Evolutionary conservation across 2,329 filamentous ascomycete species (phyloP), one percentile per base, ranked within the genome.

Genomic region (Amauroascus verrucosus): DNA sequence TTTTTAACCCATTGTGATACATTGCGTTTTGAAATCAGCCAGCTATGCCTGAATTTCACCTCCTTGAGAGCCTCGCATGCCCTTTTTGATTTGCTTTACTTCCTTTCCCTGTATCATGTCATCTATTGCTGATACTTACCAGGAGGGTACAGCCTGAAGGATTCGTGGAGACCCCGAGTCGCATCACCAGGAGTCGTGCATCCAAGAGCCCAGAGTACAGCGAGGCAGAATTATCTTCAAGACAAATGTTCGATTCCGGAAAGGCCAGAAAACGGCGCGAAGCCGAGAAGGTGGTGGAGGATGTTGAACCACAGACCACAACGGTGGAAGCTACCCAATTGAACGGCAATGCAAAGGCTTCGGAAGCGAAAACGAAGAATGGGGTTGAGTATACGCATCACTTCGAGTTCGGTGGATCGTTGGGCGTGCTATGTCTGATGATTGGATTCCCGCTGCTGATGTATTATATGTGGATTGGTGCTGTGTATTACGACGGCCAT

Each of bases 401-500:
- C 58, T 77, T 77, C 59, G 94, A 98, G 67, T 98, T 97, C 66
- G 91, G 91, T 58, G 93, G 93, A 55, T 83, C 87, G 2, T 67
- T 78, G n/a, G 91, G 93, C 53, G 85, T 90, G 40, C 72, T 79
- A 14, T 75, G 80, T 60, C 89, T 96, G 81, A 97, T 97, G 88
- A 78, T 89, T 58, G 82, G 85, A 44, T 98, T 97, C 71, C 93
- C 93, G n/a, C 58, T 84, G 35, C 79, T 98, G 62, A 97, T 97
- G 91, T 96, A 88, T 79, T 97, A 96, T 74, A 95, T 98, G 90
- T 97, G 90, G 90, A 84, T 95, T 69, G 93, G 93, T 48, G 86
- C 91, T 32, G 90, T 84, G 48, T 95, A 91, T 73, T 98, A 96
- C 72, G 76, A 88, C 66, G 91, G 91, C 61, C 83, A 86, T 58